These are phyloP conservation scores for Beauveria sp. DNA, from an alignment of 2,329 filamentous ascomycete species.

Conservation along the genomic window DNA sequence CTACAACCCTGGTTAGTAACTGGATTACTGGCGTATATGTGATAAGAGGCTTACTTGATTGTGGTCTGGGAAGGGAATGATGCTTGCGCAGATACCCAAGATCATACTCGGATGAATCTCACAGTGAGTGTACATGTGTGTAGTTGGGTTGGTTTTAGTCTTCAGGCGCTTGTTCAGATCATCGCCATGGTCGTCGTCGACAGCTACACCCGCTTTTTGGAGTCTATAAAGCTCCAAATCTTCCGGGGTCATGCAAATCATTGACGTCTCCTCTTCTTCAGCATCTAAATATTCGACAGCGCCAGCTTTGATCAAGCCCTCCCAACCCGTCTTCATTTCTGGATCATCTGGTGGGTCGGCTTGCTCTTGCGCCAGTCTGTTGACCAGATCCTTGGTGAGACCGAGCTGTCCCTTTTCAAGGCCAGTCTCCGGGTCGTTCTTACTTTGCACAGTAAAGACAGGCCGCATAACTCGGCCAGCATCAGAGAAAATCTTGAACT, in stretches of 20 bases:
- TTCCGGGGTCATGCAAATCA: conserved; percentile 99
- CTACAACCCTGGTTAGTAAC: conserved; percentile 31
- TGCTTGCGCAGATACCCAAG: conserved; percentile 94
- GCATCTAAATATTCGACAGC: conserved; percentile 95
- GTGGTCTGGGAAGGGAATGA: conserved; percentile 99
- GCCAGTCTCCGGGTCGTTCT: conserved; percentile 60
- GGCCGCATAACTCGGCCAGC: conserved; percentile 92
- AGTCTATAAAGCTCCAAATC: conserved; percentile 75
- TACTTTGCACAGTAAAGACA: conserved; percentile 87
- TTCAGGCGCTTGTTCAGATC: conserved; percentile 83
- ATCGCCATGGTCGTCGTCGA: conserved; percentile 52
- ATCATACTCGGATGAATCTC: conserved; percentile 99
- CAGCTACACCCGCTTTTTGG: conserved; percentile 56
- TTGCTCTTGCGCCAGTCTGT: conserved; percentile 68
- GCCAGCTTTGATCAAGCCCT: conserved; percentile 73
- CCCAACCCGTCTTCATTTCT: conserved; percentile 71
- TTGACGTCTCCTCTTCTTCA: conserved; percentile 95
- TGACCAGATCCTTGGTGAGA: conserved; percentile 73
- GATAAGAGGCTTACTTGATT: conserved; percentile 58
- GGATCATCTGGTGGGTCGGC: conserved; percentile 55
- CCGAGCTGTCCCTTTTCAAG: conserved; percentile 62
- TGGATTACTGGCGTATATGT: conserved; percentile 23
- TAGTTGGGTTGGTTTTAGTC: conserved; percentile 76
- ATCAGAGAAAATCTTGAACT: conserved; percentile 98
- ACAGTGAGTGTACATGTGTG: conserved; percentile 94